phyloP scores from a whole-genome alignment of 768 basidiomycete genomes.

The Botryobasidium botryosum region DNA sequence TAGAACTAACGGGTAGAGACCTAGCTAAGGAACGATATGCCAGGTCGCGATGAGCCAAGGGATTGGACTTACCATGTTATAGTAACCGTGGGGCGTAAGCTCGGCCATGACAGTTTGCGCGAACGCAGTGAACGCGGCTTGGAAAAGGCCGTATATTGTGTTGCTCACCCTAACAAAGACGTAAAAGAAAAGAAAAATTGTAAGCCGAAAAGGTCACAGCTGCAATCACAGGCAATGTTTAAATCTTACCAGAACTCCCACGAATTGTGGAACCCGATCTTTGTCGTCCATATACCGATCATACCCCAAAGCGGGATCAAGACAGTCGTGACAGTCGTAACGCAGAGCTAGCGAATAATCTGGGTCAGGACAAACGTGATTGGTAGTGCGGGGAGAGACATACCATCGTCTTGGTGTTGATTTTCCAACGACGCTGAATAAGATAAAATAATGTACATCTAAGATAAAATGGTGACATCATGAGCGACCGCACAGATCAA shows the following conservation, averaged over 20 bases:
- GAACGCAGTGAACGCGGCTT: slow-evolving; percentile 77
- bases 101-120: slow-evolving; percentile 29
- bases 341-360: slow-evolving; percentile 52
- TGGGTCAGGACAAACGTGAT: background rate
- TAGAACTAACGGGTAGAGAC: slow-evolving; percentile 35
- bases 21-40: too few species aligned
- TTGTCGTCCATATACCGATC: slow-evolving; percentile 51
- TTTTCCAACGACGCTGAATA: slow-evolving; percentile 61
- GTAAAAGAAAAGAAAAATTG: slow-evolving; percentile 58
- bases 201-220: too few species aligned
- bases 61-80: too few species aligned
- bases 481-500: slow-evolving; percentile 62
- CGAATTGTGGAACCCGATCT: slow-evolving; percentile 57
- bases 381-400: too few species aligned
- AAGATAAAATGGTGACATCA: slow-evolving; percentile 24
- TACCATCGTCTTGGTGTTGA: slow-evolving; percentile 70
- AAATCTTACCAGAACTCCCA: slow-evolving; percentile 97
- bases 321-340: slow-evolving; percentile 60
- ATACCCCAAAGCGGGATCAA: slow-evolving; percentile 50
- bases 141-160: slow-evolving; percentile 73
- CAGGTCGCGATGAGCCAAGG: too few species aligned
- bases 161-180: too few species aligned
- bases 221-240: too few species aligned
- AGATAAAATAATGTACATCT: slow-evolving; percentile 64
- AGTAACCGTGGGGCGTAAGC: slow-evolving; percentile 72